Evolutionary conservation across 1,284 basidiomycete genomes (phyloP).

Genomic region (Ceratobasidium sp.): DNA sequence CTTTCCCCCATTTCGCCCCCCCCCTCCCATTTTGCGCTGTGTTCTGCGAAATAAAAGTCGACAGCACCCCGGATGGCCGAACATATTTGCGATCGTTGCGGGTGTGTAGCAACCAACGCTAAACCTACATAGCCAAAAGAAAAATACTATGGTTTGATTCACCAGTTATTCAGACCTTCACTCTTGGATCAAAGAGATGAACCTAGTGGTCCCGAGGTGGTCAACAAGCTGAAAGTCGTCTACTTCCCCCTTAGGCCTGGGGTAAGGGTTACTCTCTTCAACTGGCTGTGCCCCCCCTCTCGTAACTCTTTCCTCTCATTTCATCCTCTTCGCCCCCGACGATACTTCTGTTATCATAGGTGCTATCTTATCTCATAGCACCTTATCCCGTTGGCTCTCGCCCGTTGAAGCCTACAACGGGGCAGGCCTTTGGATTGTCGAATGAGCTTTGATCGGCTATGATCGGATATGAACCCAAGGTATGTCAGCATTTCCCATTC

Average conservation of each 20-base stretch:
- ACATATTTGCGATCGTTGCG: not conserved
- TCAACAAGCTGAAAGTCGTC: no score
- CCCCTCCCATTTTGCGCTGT: not conserved
- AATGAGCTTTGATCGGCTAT: conserved; percentile 16
- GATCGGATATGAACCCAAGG: not conserved
- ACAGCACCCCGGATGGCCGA: not conserved
- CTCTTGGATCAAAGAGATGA: no score
- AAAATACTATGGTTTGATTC: no score
- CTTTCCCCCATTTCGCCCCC: not conserved
- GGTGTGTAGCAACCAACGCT: no score
- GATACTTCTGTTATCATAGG: not conserved
- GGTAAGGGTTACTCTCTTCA: not conserved
- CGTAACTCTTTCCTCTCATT: not conserved
- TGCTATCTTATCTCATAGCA: not conserved
- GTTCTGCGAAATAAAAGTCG: not conserved
- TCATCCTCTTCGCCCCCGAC: not conserved
- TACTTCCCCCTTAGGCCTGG: no score
- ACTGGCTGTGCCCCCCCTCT: not conserved
- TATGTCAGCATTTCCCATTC: not conserved
- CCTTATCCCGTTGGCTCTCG: not conserved
- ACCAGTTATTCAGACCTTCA: no score
- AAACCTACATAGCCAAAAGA: no score
- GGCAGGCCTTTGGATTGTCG: not conserved
- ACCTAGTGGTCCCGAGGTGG: no score
- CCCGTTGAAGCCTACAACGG: not conserved